Base-by-base conservation (phyloP, 495 filamentous ascomycete genomes). In the Penicillium dipodomyicola region DNA sequence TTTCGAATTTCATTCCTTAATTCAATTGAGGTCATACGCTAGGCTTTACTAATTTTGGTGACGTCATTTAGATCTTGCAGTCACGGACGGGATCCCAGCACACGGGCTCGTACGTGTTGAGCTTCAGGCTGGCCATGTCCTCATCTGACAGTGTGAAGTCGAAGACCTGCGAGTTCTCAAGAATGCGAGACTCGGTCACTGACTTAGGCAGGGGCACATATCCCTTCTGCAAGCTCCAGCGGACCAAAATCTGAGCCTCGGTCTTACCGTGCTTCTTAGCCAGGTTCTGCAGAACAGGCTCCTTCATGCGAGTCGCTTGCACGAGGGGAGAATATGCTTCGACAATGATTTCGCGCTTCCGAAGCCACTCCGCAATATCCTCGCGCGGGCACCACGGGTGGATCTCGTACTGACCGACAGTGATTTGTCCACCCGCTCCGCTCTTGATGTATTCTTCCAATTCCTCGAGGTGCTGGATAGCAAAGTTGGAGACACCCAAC, bases 201-300 rank as follows among this genome's bases (percentile, higher is more conserved):
- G 81, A 85, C 70, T 87, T 87, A 14, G 84, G 84, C 10, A 87
- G 71, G 11, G 85, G 84, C 20, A 83, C 82, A 37, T 80, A 84
- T 42, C 83, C 82, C 79, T 81, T 93, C 67, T 96, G 90, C 70
- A 96, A 72, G 65, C 89, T 92, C 92, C 92, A 97, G 48, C 90
- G 78, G 10, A 97, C 49, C 58, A 97, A 67, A 9, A 96, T 77
- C 76, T 97, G 92, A 3, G 89, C 87, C 47, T 84, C 76, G 8
- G 82, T 86, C 78, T 89, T 92, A 8, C 77, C 77, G 59, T 92
- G 77, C 72, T 91, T 90, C 72, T 84, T 75, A 1, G 80, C 79
- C 56, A 95, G 61, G 23, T 72, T 71, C 57, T 79, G 67, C 49
- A 94, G 65, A 4, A 80, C 64, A 14, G 80, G 80, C 57, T 94